Base-by-base conservation (phyloP, 305 asterid species). In the Ilex paraguariensis region DNA sequence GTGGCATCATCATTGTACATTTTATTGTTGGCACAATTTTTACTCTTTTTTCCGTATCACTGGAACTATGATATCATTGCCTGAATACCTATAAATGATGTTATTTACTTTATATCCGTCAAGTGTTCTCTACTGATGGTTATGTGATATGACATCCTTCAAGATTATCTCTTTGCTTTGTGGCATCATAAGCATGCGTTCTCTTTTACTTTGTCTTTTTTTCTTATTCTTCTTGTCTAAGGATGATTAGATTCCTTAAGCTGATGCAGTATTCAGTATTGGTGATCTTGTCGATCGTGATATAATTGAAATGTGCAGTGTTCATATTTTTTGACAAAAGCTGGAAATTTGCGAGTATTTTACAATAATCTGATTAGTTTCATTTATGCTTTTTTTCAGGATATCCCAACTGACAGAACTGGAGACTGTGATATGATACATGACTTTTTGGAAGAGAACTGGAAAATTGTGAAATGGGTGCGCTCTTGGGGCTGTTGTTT, bases 271-370 rank as follows among this genome's bases (percentile, higher is more conserved):
- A 82, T 81, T 87, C 99, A 3, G 69, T 85, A 31, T 78, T 94
- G 75, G 74, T 90, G 65, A 71, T 94, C 83, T 64, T 94, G 73
- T 69, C 91, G 83, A 90, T 94, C 75, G 72, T 94, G 91, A 70
- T 77, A 58, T 95, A 94, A 79, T 60, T 94, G 62, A 96, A 90
- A 70, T 60, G 64, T 65, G 96, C 98, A 64, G 96, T 85, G 64
- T 94, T 88, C 66, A 78, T 94, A 67, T 90, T 94, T 84, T 94
- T 94, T 65, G 95, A 94, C 81, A 81, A 88, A 76, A 85, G 81
- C 87, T 94, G 99, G 99, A 77, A 66, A 77, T 83, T 86, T 84
- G 99, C 86, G 65, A 68, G 86, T 69, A 49, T 55, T 63, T 54
- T 31, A 62, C 31, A 9, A 31, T 59, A 54, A 68, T 36, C 50